These are phyloP conservation scores for Chlorella sp. DNA, from an alignment of 139 green algal species.

Conservation along the genomic window DNA sequence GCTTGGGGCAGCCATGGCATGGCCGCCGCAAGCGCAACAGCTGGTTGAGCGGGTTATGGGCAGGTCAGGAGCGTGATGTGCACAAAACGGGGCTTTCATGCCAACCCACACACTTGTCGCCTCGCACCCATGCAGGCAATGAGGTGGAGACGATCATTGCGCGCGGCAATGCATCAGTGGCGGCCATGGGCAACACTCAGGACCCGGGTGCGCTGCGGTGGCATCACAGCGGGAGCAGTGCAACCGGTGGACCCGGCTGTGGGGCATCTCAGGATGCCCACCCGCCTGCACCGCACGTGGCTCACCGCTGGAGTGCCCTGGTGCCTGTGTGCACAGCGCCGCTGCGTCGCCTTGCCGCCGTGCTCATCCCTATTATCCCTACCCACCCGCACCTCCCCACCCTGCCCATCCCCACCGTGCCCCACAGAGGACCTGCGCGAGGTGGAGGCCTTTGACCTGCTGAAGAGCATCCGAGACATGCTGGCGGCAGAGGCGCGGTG, in stretches of 20 bases:
- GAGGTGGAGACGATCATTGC: conserved; percentile 27
- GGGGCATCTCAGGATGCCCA: not conserved
- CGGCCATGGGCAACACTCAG: conserved; percentile 24
- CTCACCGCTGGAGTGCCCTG: not conserved
- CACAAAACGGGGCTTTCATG: too few relatives aligned
- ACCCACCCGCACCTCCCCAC: not conserved
- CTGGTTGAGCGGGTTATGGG: too few relatives aligned
- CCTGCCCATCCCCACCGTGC: not conserved
- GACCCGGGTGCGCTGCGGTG: not conserved
- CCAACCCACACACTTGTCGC: too few relatives aligned
- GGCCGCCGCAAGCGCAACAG: too few relatives aligned
- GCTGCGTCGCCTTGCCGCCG: not conserved
- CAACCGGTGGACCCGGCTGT: too few relatives aligned
- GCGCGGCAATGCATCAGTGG: conserved; percentile 35
- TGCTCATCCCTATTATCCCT: not conserved
- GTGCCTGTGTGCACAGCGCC: not conserved
- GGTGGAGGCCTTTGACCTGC: conserved; percentile 43
- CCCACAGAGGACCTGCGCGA: conserved; percentile 34
- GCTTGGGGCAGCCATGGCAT: not conserved
- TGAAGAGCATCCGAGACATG: conserved; percentile 40
- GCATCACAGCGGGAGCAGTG: not conserved
- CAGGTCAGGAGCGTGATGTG: too few relatives aligned
- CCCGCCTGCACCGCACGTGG: not conserved
- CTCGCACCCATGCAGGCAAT: conserved; percentile 16
- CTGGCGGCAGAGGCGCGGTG: conserved; percentile 24